phyloP scores from a whole-genome alignment of 1,284 basidiomycete genomes.

The Fomitopsis betulina region DNA sequence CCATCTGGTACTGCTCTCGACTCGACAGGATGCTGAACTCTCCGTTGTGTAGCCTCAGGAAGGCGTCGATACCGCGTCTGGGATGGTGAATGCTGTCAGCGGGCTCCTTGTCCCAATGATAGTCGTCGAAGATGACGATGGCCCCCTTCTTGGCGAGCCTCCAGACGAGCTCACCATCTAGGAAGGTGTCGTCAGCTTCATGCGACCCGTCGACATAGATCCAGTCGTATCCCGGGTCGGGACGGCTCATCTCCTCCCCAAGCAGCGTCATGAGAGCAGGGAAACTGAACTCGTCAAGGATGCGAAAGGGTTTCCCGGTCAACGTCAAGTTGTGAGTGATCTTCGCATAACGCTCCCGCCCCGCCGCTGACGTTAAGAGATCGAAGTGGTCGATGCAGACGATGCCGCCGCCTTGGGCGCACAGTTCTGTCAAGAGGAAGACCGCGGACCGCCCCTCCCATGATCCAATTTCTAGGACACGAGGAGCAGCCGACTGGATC shows the following conservation, averaged over 20 bases:
- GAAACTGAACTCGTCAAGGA: slow-evolving; percentile 49
- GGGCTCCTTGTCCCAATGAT: slow-evolving; percentile 47
- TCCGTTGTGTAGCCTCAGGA: slow-evolving; percentile 44
- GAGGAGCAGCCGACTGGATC: slow-evolving; percentile 33
- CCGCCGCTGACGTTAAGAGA: slow-evolving; percentile 43
- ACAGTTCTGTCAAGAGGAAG: slow-evolving; percentile 46
- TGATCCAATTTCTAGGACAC: slow-evolving; percentile 54
- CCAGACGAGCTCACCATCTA: slow-evolving; percentile 58
- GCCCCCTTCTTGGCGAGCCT: slow-evolving; percentile 46
- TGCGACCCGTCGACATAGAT: slow-evolving; percentile 58
- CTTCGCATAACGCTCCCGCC: slow-evolving; percentile 39
- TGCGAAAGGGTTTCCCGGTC: slow-evolving; percentile 38
- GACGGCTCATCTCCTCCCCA: slow-evolving; percentile 36
- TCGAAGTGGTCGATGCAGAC: slow-evolving; percentile 60
- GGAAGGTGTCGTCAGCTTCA: slow-evolving; percentile 52
- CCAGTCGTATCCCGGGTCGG: slow-evolving; percentile 48
- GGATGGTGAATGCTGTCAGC: slow-evolving; percentile 48
- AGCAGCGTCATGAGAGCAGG: slow-evolving; percentile 46
- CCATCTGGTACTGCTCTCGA: slow-evolving; percentile 42
- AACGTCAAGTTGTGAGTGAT: slow-evolving; percentile 43
- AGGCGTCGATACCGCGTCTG: slow-evolving; percentile 50
- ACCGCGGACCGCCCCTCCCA: slow-evolving; percentile 62
- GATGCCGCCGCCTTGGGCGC: slow-evolving; percentile 37
- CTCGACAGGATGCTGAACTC: slow-evolving; percentile 41
- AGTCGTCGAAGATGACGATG: slow-evolving; percentile 55